Conservation (phyloP, 805 yeast genomes). For the Brettanomyces anomalus region DNA sequence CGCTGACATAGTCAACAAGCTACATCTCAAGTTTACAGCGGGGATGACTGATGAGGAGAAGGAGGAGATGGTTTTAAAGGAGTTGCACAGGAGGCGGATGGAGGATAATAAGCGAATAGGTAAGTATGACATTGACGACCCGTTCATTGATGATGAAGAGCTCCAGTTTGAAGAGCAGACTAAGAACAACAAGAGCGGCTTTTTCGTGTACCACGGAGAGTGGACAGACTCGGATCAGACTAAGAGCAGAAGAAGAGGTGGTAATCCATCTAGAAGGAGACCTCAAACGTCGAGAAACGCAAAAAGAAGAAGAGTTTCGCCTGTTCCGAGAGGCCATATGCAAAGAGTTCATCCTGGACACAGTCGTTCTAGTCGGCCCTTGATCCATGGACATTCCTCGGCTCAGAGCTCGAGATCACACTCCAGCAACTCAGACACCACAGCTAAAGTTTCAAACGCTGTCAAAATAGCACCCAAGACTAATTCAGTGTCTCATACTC, state of each 20-base stretch:
- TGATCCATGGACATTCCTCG: no score
- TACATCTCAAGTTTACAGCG: constrained; percentile 22
- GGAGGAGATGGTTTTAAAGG: constrained; percentile 22
- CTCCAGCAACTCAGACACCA: no score
- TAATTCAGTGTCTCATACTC: neutral
- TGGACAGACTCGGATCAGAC: neutral
- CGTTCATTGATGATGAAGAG: constrained; percentile 94
- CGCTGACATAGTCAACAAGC: constrained; percentile 24
- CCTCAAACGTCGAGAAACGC: neutral
- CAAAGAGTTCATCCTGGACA: no score
- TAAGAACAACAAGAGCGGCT: constrained; percentile 89
- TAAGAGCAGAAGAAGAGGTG: neutral
- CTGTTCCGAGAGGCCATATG: neutral
- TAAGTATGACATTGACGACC: constrained; percentile 86
- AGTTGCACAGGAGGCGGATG: constrained; percentile 30
- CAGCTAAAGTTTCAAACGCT: no score
- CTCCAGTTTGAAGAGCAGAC: constrained; percentile 88
- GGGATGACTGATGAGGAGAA: constrained; percentile 27
- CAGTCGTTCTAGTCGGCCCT: no score
- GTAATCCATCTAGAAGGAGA: neutral
- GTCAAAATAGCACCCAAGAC: neutral
- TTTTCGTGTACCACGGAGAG: constrained; percentile 92
- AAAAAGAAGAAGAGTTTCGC: neutral
- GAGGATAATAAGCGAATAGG: constrained; percentile 68
- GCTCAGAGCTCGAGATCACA: no score